phyloP scores from a whole-genome alignment of 2,329 filamentous ascomycete species.

The Xylariaceae sp. region DNA sequence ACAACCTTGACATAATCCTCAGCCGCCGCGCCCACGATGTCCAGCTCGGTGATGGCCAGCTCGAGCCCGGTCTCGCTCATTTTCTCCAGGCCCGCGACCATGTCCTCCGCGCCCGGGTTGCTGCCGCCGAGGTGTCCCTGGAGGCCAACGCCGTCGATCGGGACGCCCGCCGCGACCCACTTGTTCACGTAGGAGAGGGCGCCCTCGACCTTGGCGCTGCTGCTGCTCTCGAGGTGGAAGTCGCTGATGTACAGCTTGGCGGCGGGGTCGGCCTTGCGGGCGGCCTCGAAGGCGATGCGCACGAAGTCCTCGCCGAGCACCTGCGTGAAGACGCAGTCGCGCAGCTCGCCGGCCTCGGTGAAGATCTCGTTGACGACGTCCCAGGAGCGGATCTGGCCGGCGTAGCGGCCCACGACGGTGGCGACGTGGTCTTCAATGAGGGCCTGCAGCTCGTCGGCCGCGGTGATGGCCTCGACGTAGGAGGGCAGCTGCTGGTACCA shows the following conservation, averaged over 20 bases:
- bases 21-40: slow-evolving; percentile 51
- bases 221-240: slow-evolving; percentile 60
- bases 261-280: slow-evolving; percentile 59
- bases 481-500: slow-evolving; percentile 58
- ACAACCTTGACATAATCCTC: slow-evolving; percentile 56
- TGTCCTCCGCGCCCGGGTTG: slow-evolving; percentile 31
- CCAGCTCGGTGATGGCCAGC: slow-evolving; percentile 57
- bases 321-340: slow-evolving; percentile 59
- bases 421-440: slow-evolving; percentile 58
- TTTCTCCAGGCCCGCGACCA: slow-evolving; percentile 37
- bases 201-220: slow-evolving; percentile 51
- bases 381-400: slow-evolving; percentile 51
- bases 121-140: slow-evolving; percentile 42
- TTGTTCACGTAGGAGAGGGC: slow-evolving; percentile 55
- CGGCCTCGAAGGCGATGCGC: slow-evolving; percentile 64
- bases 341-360: slow-evolving; percentile 55
- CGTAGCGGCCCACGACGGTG: slow-evolving; percentile 54
- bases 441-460: slow-evolving; percentile 38
- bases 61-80: slow-evolving; percentile 47
- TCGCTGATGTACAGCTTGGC: slow-evolving; percentile 76
- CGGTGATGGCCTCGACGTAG: slow-evolving; percentile 49
- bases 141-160: slow-evolving; percentile 56
- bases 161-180: slow-evolving; percentile 57
- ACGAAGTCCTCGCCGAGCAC: slow-evolving; percentile 69
- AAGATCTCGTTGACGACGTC: slow-evolving; percentile 65